Percentiles rank a stretch among this genome's conserved stretches.
phyloP scores from a whole-genome alignment of 2,329 filamentous ascomycete genomes.

The Aspergillus pseudoglaucus region DNA sequence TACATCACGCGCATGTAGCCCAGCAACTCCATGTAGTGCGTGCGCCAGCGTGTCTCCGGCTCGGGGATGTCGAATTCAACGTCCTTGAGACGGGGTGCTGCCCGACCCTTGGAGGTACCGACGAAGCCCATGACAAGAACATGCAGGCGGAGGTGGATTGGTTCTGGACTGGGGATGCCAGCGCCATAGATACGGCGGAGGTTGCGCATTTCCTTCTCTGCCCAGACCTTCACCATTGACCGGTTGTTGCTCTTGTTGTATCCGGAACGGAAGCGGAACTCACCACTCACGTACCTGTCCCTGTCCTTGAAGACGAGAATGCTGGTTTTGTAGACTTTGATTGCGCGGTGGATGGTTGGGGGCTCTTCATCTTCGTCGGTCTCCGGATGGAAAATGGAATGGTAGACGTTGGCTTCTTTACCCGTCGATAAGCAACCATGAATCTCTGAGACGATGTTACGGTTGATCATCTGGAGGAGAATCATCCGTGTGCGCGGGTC shows the following conservation, averaged over 20 bases:
- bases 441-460: slow-evolving; percentile 79
- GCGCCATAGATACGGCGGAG: slow-evolving; percentile 74
- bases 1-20: slow-evolving; percentile 90
- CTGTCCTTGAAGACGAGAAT: slow-evolving; percentile 98
- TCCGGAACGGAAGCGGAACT: slow-evolving; percentile 83
- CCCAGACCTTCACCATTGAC: slow-evolving; percentile 98
- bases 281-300: slow-evolving; percentile 90
- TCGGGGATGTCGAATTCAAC: slow-evolving; percentile 66
- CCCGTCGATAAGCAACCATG: slow-evolving; percentile 94
- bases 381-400: slow-evolving; percentile 61
- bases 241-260: slow-evolving; percentile 93
- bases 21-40: slow-evolving; percentile 74
- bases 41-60: slow-evolving; percentile 64
- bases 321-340: slow-evolving; percentile 98
- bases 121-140: slow-evolving; percentile 93
- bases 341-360: slow-evolving; percentile 64
- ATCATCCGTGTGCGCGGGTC: slow-evolving; percentile 95
- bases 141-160: slow-evolving; percentile 82
- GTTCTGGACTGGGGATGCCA: slow-evolving; percentile 85
- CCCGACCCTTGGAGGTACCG: slow-evolving; percentile 77
- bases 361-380: slow-evolving; percentile 43
- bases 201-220: slow-evolving; percentile 97
- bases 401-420: slow-evolving; percentile 98
- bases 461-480: slow-evolving; percentile 90
- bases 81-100: slow-evolving; percentile 83